Base-by-base conservation (phyloP, 345 rosid species). In the Heritiera fomes region DNA sequence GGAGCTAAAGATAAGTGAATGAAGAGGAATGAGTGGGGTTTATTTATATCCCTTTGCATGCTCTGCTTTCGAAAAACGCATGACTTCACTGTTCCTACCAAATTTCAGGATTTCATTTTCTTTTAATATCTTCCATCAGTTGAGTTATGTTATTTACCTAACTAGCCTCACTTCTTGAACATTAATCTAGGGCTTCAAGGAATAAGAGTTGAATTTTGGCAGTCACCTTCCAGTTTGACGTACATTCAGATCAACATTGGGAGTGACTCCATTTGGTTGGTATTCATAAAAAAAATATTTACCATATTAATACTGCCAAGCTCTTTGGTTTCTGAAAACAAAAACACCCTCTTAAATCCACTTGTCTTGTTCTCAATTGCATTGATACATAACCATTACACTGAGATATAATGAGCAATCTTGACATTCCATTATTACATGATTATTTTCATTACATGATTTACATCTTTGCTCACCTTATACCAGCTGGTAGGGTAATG, bases 141-240 rank as follows among this genome's bases (percentile, higher is more conserved):
- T 2, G 53, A 68, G 49, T 45, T 68, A 45, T 45, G 5, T 46
- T 46, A 58, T 20, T 46, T 69, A 69, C 73, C 56, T 46, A 69
- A 70, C 49, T 13, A 70, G 20, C 40, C 20, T 70, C 40, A 28
- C 73, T 47, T 70, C 32, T 45, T 67, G 52, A 43, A 43, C 13
- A 8, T 9, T n/a, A 41, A 43, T 47, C 20, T 70, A 47, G 74
- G 74, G 58, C 23, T 70, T 49, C 74, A 70, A 49, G 58, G 20
- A 28, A 70, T 49, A 47, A 15, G 58, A 70, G 74, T 50, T 70
- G 74, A 70, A 70, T 70, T 70, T 17, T 70, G 40, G 56, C 73
- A 23, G 55, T 69, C 10, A 32, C 55, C 73, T 69, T 12, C 55
- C 18, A 0, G 34, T 69, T n/a, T 46, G 55, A 14, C 73, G 18